These are phyloP conservation scores for Colletotrichum shisoi DNA, from an alignment of 2,329 filamentous ascomycete species.

Conservation along the genomic window DNA sequence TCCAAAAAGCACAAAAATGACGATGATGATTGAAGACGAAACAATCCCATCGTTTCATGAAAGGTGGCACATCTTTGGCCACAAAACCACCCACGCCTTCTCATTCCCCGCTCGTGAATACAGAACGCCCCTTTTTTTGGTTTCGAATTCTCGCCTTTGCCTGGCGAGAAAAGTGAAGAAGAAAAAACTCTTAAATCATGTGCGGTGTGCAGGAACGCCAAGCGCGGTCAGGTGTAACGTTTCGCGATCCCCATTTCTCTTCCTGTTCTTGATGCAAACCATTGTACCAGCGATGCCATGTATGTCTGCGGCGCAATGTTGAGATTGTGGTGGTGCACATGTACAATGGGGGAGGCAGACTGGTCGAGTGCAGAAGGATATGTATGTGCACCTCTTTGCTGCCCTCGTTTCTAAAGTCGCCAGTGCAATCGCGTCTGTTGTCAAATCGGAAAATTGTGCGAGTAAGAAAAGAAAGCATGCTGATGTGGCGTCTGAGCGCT, in stretches of 20 bases:
- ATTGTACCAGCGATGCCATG: slow-evolving; percentile 12
- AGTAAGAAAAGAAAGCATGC: neutral
- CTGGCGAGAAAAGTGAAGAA: neutral
- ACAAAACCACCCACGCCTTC: slow-evolving; percentile 27
- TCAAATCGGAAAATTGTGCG: slow-evolving; percentile 1
- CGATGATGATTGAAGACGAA: neutral
- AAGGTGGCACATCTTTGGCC: slow-evolving; percentile 7
- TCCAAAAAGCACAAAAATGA: slow-evolving; percentile 23
- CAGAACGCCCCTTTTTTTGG: slow-evolving; percentile 29
- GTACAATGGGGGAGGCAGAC: slow-evolving; percentile 13
- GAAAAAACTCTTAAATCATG: slow-evolving; percentile 2
- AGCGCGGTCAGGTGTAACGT: slow-evolving; percentile 14
- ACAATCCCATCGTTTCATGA: neutral
- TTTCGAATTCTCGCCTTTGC: neutral
- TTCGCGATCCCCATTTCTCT: neutral
- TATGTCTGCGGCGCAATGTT: slow-evolving; percentile 29
- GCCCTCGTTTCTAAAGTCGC: slow-evolving; percentile 20
- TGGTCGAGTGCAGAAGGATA: neutral
- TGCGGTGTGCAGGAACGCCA: slow-evolving; percentile 1
- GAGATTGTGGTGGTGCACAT: slow-evolving; percentile 30
- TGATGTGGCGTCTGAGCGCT: slow-evolving; percentile 1
- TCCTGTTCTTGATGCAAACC: slow-evolving; percentile 30
- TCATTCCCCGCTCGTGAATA: slow-evolving; percentile 7
- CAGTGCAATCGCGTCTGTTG: slow-evolving; percentile 1
- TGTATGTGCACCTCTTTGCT: neutral